Conservation (phyloP, 371 early-diverging fungal genomes). For the Mortierella sp. region DNA sequence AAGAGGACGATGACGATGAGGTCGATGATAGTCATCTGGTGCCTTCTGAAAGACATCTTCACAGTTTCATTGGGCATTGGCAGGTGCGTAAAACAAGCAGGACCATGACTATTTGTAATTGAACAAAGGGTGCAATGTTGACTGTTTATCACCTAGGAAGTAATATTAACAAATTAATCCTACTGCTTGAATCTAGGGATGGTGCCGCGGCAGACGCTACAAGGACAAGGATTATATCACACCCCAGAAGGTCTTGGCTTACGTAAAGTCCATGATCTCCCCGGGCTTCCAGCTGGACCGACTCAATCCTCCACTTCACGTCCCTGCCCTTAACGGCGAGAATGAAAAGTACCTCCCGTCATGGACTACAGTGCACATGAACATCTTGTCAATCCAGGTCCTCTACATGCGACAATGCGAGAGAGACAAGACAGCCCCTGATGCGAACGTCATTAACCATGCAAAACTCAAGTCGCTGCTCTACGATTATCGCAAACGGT, state of each 20-base stretch:
- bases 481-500: background rate
- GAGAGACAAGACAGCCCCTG: background rate
- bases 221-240: background rate
- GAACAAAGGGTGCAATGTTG: background rate
- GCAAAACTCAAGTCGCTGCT: background rate
- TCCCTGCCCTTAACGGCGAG: background rate
- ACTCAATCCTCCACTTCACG: background rate
- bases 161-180: background rate
- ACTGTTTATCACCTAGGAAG: too few relatives aligned
- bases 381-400: constrained; percentile 9
- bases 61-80: constrained; percentile 9
- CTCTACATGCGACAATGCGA: constrained; percentile 5
- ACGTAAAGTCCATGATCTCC: constrained; percentile 10
- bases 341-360: background rate
- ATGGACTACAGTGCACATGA: constrained; percentile 6
- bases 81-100: background rate
- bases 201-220: background rate
- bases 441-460: background rate
- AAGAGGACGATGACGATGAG: background rate
- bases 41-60: constrained; percentile 1
- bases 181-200: background rate
- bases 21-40: background rate
- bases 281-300: background rate
- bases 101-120: background rate
- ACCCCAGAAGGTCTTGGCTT: background rate